phyloP scores from a whole-genome alignment of 805 yeast species.

The Candida ascalaphidarum region DNA sequence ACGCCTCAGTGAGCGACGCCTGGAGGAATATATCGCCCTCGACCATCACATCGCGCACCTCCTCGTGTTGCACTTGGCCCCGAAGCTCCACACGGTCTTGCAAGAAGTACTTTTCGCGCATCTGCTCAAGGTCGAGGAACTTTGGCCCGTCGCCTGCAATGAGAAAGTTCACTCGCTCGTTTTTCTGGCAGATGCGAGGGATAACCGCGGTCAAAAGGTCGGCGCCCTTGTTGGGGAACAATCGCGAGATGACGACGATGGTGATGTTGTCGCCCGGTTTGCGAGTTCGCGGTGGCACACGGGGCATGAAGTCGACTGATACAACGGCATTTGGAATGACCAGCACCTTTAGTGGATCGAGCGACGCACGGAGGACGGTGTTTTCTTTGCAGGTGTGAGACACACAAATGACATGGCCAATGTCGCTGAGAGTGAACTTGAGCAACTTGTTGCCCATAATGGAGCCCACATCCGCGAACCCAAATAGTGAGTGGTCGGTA shows the following conservation, averaged over 20 bases:
- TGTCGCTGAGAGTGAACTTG: slow-evolving; percentile 75
- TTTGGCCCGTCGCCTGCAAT: slow-evolving; percentile 98
- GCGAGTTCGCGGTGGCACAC: slow-evolving; percentile 7
- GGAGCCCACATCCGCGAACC: slow-evolving; percentile 79
- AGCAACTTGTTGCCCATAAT: slow-evolving; percentile 81
- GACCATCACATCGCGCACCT: slow-evolving; percentile 87
- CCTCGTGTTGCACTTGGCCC: slow-evolving; percentile 87
- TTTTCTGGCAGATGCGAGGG: slow-evolving; percentile 66
- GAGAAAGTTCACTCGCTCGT: slow-evolving; percentile 62
- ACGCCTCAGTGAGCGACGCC: slow-evolving; percentile 93
- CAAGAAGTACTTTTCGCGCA: slow-evolving; percentile 77
- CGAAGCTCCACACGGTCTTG: slow-evolving; percentile 82
- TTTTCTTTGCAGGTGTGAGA: slow-evolving; percentile 95
- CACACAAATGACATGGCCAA: slow-evolving; percentile 93
- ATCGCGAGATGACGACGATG: slow-evolving; percentile 82
- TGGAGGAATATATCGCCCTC: slow-evolving; percentile 90
- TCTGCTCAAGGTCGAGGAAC: slow-evolving; percentile 87
- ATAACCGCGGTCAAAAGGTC: slow-evolving; percentile 78
- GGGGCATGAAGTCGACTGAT: slow-evolving; percentile 67
- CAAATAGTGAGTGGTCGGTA: slow-evolving; percentile 94
- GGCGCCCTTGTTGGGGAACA: slow-evolving; percentile 95
- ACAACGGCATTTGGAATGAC: slow-evolving; percentile 97
- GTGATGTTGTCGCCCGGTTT: slow-evolving; percentile 43
- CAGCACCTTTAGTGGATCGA: slow-evolving; percentile 70
- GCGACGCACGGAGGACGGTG: slow-evolving; percentile 77